Base-by-base conservation (phyloP, 1,284 basidiomycete genomes). In the Pisolithus thermaeus region DNA sequence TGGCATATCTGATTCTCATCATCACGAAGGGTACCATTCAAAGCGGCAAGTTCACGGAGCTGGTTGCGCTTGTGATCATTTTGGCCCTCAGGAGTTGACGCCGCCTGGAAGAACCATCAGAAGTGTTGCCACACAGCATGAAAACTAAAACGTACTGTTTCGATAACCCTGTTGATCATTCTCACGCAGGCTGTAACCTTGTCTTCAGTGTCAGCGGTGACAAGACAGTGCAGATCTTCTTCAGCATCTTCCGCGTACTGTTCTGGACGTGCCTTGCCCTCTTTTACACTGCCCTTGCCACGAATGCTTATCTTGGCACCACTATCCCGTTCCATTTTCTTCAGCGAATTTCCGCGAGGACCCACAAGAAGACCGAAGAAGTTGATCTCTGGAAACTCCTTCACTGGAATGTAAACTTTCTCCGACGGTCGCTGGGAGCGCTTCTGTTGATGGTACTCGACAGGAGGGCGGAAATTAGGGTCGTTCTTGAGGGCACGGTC, bases 51-150 rank as follows among this genome's bases (percentile, higher is more conserved):
- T 70, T 99, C 97, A 60, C 97, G 92, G 46, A 99, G 83, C 73
- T 99, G 97, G 69, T 96, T 98, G 49, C 97, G 88, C 71, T 99
- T 99, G 76, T 99, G 97, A 67, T 98, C 96, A 67, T 99, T 99
- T 73, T 99, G 93, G 37, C 94, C 95, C 76, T 99, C 97, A 1
- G 97, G 97, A 3, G 95, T 97, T 20, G 95, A 98, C 4, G 97
- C 97, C 52, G 97, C 95, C 92, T 96, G 60, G 0, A 45, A 49
- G 46, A 25, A 41, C 6, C 14, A 40, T 65, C 5, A 57, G 54
- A 41, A 68, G 38, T 58, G 46, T 7, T 37, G 4, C 45, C 6
- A 28, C 23, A 9, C 41, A 52, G n/a, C 49, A 27, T 4, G 23
- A 43, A 22, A 4, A 41, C 32, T 35, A 14, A 22, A 47, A 77